Evolutionary conservation across 345 rosid genomes (phyloP).

Genomic region (Eucalyptus grandis): DNA sequence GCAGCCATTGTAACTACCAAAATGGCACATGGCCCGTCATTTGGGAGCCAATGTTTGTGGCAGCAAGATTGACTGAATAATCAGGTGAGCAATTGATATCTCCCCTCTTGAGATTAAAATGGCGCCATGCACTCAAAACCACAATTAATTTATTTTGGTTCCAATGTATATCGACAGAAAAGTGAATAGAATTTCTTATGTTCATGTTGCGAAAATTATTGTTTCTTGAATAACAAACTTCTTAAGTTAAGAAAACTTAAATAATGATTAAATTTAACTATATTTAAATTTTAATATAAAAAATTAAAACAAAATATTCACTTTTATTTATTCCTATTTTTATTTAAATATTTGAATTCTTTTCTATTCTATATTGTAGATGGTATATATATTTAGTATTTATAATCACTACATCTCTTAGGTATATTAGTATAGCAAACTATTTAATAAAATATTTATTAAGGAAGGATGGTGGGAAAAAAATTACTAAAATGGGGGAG

Average conservation of each 20-base stretch:
- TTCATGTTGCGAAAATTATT: not conserved
- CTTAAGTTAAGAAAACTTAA: not conserved
- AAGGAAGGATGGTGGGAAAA: not conserved
- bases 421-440: not conserved
- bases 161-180: not conserved
- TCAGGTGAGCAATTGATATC: not conserved
- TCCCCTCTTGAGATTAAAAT: not conserved
- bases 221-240: not conserved
- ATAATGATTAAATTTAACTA: not conserved
- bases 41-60: not conserved
- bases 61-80: not conserved
- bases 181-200: not conserved
- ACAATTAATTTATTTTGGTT: not conserved
- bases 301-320: not conserved
- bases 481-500: not conserved
- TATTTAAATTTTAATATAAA: not conserved
- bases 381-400: not conserved
- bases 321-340: not conserved
- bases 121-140: rapidly evolving
- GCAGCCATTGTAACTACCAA: not conserved
- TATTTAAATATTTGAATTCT: not conserved
- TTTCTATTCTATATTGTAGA: not conserved
- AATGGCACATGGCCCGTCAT: not conserved
- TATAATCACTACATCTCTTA: not conserved
- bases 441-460: not conserved